Percentiles rank a stretch among this genome's conserved stretches.
Evolutionary conservation across 2,329 filamentous ascomycete genomes (phyloP).

Genomic region (Fusarium verrucosum): DNA sequence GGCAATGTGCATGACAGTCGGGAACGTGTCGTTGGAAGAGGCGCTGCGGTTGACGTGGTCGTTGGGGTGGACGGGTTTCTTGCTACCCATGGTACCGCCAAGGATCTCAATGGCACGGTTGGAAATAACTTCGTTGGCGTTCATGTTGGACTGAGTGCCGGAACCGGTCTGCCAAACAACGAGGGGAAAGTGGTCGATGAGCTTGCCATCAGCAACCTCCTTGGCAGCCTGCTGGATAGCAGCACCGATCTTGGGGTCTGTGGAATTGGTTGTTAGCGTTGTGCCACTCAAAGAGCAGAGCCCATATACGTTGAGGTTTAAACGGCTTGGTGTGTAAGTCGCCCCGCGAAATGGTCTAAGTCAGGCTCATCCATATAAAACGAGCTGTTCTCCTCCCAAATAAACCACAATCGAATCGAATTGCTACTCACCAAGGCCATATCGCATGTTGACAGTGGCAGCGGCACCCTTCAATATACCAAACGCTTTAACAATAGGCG

Average conservation of each 20-base stretch:
- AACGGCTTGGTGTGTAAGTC: background rate
- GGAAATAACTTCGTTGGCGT: conserved; percentile 99
- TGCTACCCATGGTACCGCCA: conserved; percentile 90
- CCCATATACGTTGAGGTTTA: background rate
- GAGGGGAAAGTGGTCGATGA: conserved; percentile 96
- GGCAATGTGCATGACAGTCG: conserved; percentile 99
- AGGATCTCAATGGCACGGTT: conserved; percentile 99
- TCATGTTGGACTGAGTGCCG: conserved; percentile 99
- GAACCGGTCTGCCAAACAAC: conserved; percentile 99
- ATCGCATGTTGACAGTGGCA: conserved; percentile 94
- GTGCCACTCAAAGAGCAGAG: background rate
- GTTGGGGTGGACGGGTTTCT: conserved; percentile 99
- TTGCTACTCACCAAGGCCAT: conserved; percentile 75
- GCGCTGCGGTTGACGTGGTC: conserved; percentile 99
- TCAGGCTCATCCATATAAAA: background rate
- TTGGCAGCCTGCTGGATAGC: conserved; percentile 94
- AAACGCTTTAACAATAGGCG: conserved; percentile 90
- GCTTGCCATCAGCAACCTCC: conserved; percentile 93
- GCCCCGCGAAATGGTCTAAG: no score
- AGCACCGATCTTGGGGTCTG: conserved; percentile 87
- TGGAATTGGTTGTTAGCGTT: conserved; percentile 2
- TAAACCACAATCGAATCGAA: background rate
- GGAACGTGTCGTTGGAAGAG: conserved; percentile 99
- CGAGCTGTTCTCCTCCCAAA: background rate
- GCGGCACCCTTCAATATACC: conserved; percentile 97